Evolutionary conservation across 345 rosid genomes (phyloP).

Genomic region (Populus tremula): DNA sequence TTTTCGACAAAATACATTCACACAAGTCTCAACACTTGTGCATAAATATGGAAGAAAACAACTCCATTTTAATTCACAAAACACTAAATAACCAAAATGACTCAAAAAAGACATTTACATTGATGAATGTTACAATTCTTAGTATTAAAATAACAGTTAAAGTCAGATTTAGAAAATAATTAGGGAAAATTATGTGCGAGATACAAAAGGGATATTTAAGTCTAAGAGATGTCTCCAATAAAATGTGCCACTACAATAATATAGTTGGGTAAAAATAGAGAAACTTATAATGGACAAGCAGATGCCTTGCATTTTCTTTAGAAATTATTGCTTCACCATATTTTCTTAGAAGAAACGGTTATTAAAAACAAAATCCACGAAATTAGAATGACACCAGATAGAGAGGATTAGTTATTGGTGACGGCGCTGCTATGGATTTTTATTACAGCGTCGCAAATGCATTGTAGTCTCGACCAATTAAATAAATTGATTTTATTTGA

Average conservation of each 20-base stretch:
- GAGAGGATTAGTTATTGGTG: background rate
- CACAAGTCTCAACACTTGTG: background rate
- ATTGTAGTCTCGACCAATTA: no score
- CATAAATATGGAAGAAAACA: background rate
- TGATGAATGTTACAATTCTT: background rate
- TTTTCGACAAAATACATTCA: no score
- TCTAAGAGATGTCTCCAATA: background rate
- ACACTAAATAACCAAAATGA: background rate
- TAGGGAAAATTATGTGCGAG: background rate
- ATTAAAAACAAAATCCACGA: background rate
- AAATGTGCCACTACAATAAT: background rate
- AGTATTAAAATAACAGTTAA: background rate
- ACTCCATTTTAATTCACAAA: background rate
- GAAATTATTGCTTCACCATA: background rate
- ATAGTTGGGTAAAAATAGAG: background rate
- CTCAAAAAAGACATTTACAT: background rate
- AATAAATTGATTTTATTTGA: no score
- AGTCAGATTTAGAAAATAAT: no score
- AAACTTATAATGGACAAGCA: slow-evolving; percentile 1
- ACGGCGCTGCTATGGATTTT: no score
- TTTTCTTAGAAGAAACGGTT: background rate
- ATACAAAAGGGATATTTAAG: background rate
- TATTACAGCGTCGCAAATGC: no score
- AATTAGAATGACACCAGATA: background rate
- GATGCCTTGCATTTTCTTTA: background rate